These are phyloP conservation scores for Tardiomyces digboiensis DNA, from an alignment of 1,139 yeast genomes.

Conservation along the genomic window DNA sequence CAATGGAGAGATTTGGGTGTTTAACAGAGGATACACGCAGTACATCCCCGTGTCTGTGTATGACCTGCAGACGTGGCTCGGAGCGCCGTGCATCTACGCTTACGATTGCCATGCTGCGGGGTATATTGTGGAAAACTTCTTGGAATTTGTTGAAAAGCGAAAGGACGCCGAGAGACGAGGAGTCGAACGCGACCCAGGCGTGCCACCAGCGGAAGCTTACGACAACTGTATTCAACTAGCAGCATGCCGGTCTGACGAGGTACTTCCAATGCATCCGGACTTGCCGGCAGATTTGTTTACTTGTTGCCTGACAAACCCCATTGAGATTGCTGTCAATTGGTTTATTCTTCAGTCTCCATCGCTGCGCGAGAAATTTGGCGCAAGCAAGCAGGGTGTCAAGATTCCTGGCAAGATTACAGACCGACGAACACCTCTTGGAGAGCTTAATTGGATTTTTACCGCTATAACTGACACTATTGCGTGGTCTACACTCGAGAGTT, in stretches of 20 bases:
- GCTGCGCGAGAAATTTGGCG: constrained; percentile 26
- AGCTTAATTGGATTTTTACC: constrained; percentile 94
- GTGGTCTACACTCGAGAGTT: constrained; percentile 88
- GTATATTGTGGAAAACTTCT: constrained; percentile 82
- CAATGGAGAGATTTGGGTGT: constrained; percentile 99
- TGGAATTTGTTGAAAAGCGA: constrained; percentile 83
- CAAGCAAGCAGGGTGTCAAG: constrained; percentile 34
- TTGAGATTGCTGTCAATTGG: constrained; percentile 89
- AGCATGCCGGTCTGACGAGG: constrained; percentile 82
- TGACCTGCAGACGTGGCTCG: constrained; percentile 94
- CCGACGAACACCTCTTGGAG: constrained; percentile 92
- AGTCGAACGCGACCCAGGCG: constrained; percentile 14
- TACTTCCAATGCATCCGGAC: constrained; percentile 88
- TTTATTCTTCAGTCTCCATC: constrained; percentile 72
- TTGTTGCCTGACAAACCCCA: constrained; percentile 92
- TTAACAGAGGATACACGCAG: constrained; percentile 93
- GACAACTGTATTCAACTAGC: constrained; percentile 90
- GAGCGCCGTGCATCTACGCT: constrained; percentile 94
- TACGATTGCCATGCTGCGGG: constrained; percentile 96
- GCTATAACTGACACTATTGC: constrained; percentile 98
- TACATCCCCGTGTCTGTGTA: constrained; percentile 91
- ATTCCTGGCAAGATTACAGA: constrained; percentile 88
- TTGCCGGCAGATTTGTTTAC: constrained; percentile 95
- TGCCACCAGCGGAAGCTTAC: constrained; percentile 52
- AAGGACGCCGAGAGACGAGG: constrained; percentile 72